phyloP scores from a whole-genome alignment of 495 filamentous ascomycete genomes.

The Aspergillus olivimuriae region DNA sequence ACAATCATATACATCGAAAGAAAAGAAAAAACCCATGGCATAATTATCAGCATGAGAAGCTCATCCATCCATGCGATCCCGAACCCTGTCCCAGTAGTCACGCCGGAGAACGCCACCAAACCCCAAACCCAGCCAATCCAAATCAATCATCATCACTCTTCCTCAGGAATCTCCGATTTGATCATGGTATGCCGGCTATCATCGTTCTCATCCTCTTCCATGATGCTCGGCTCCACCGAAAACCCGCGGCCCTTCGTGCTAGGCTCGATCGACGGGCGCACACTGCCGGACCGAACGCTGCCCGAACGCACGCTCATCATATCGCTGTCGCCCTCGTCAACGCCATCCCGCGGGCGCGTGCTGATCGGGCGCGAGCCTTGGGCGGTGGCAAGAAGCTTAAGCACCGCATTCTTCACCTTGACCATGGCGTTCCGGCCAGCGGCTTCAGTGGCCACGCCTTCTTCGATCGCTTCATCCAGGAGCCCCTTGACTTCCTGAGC shows the following conservation, averaged over 20 bases:
- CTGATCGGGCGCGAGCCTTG: conserved; percentile 30
- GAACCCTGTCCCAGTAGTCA: neutral
- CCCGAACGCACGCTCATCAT: conserved; percentile 18
- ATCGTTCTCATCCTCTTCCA: conserved; percentile 50
- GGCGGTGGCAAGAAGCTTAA: conserved; percentile 40
- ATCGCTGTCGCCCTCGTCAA: conserved; percentile 32
- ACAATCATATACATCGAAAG: neutral
- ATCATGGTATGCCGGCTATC: conserved; percentile 42
- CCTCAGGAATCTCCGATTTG: conserved; percentile 43
- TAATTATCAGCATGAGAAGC: neutral
- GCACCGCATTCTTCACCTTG: conserved; percentile 62
- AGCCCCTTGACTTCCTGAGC: conserved; percentile 42
- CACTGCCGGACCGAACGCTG: conserved; percentile 28
- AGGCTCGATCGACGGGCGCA: conserved; percentile 36
- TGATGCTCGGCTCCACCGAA: conserved; percentile 40
- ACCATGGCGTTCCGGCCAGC: conserved; percentile 68
- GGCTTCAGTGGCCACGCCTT: conserved; percentile 61
- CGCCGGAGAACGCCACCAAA: conserved; percentile 10
- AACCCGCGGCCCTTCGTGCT: conserved; percentile 22
- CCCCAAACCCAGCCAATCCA: conserved; percentile 18
- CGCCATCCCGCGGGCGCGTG: conserved; percentile 29
- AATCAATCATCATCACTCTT: conserved; percentile 14
- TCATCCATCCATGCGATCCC: too few species aligned
- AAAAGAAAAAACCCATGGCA: neutral
- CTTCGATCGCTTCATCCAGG: conserved; percentile 62